Base-by-base conservation (phyloP, 164 flowering plant genomes). In the Cinnamomum chago region DNA sequence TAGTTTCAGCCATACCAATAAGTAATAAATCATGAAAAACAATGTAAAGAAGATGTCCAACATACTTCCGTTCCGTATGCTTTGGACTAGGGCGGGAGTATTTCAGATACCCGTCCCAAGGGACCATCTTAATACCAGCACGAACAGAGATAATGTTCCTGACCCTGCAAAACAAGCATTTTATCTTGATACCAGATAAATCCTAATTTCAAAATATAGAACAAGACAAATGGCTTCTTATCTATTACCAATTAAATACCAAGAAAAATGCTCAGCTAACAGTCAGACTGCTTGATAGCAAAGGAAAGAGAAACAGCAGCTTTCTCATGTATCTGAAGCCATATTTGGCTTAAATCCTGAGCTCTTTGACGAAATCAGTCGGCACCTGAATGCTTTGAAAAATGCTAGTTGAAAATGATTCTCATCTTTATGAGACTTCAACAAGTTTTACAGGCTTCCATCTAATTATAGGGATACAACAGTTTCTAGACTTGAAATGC, bases 91-190 rank as follows among this genome's bases (percentile, higher is more conserved):
- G 99, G 27, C 98, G 92, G 60, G 97, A 90, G 71, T 93, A 89
- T 83, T 93, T 93, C 84, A 92, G 76, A 78, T 95, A 95, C 72
- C 99, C 98, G 86, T 95, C 98, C 99, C 99, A 95, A 23, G 99
- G 98, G 75, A 95, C 99, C 88, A 80, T 95, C 76, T 88, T 93
- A 10, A 95, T 85, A 76, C 98, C 97, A 65, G 98, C 99, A 76
- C 99, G 87, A 73, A 81, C 89, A 80, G 97, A 87, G 79, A 95
- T 93, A 58, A 91, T 90, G 82, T 88, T 91, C 78, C 97, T 84
- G 33, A 95, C 94, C 90, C 99, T 95, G 89, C 72, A 84, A 27
- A 73, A 79, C 17, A 66, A 55, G n/a, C n/a, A 55, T 15, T 55
- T 55, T 13, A 20, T 55, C n/a, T 55, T 55, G 60, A 55, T 55